Conservation (phyloP, 2,329 filamentous ascomycete species). For the Thermoascus crustaceus region DNA sequence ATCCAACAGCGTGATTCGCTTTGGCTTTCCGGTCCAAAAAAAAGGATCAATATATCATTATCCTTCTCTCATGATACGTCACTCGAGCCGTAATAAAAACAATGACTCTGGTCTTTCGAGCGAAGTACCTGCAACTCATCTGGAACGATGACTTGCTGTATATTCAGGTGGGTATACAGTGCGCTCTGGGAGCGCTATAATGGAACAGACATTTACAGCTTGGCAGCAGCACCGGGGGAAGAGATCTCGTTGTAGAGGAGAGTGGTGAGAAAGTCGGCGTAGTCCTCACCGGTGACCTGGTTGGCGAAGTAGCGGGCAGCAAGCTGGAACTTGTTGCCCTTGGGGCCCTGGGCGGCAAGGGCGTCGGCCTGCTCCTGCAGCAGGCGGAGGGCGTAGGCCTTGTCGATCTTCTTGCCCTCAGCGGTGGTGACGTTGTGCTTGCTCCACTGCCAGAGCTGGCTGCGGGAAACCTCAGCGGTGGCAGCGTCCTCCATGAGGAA, state of each 20-base stretch:
- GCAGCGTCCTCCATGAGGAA: conserved; percentile 98
- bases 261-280: conserved; percentile 79
- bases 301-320: conserved; percentile 86
- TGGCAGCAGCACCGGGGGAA: conserved; percentile 56
- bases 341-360: conserved; percentile 63
- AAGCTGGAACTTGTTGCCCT: conserved; percentile 85
- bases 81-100: no score
- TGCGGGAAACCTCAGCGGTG: conserved; percentile 89
- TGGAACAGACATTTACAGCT: conserved; percentile 41
- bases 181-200: no score
- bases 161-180: no score
- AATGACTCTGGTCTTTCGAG: no score
- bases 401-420: conserved; percentile 88
- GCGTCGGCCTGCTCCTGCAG: conserved; percentile 77
- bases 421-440: conserved; percentile 64
- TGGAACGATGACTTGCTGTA: no score
- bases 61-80: no score
- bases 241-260: conserved; percentile 84
- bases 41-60: no score
- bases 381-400: conserved; percentile 78
- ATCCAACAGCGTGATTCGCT: no score
- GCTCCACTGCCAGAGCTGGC: conserved; percentile 95
- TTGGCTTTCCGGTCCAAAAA: no score
- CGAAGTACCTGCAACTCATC: no score
- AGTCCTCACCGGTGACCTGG: conserved; percentile 95